Conservation (phyloP, 2,329 filamentous ascomycete species). For the Hyphodiscus sp. region DNA sequence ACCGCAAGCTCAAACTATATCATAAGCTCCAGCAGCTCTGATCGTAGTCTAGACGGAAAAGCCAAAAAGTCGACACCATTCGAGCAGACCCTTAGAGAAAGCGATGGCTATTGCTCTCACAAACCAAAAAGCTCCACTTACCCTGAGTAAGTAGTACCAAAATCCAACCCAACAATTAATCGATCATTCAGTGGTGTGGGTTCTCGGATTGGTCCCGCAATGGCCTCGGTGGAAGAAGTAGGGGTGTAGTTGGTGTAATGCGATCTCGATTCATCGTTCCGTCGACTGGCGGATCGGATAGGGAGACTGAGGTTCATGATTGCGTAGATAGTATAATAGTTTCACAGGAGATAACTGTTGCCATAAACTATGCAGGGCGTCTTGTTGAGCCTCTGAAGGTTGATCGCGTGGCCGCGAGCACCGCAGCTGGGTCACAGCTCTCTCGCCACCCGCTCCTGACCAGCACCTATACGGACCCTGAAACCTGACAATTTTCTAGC, state of each 20-base stretch:
- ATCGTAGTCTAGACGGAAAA: neutral
- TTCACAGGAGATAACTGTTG: neutral
- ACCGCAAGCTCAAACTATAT: no score
- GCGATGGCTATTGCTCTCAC: neutral
- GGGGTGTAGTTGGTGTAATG: slow-evolving; percentile 38
- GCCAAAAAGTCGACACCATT: neutral
- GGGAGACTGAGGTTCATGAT: slow-evolving; percentile 31
- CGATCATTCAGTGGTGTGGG: slow-evolving; percentile 50
- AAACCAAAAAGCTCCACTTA: slow-evolving; percentile 34
- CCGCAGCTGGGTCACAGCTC: neutral
- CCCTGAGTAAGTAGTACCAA: slow-evolving; percentile 80
- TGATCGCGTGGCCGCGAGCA: neutral
- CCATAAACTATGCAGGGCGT: slow-evolving; percentile 5
- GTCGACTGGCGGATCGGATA: slow-evolving; percentile 21
- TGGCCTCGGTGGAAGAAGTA: slow-evolving; percentile 53
- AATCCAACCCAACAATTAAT: slow-evolving; percentile 73
- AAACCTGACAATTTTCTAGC: neutral
- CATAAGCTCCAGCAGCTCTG: no score
- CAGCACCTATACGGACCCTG: neutral
- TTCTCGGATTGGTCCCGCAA: slow-evolving; percentile 53
- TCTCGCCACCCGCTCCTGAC: neutral
- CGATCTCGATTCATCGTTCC: slow-evolving; percentile 29
- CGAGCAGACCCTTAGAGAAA: neutral
- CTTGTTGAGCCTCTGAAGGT: neutral
- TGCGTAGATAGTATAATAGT: slow-evolving; percentile 1